A percentile compares a stretch with the other conserved stretches of the same genome.
phyloP scores from a whole-genome alignment of 1,284 basidiomycete genomes.

The Takashimella koratensis region DNA sequence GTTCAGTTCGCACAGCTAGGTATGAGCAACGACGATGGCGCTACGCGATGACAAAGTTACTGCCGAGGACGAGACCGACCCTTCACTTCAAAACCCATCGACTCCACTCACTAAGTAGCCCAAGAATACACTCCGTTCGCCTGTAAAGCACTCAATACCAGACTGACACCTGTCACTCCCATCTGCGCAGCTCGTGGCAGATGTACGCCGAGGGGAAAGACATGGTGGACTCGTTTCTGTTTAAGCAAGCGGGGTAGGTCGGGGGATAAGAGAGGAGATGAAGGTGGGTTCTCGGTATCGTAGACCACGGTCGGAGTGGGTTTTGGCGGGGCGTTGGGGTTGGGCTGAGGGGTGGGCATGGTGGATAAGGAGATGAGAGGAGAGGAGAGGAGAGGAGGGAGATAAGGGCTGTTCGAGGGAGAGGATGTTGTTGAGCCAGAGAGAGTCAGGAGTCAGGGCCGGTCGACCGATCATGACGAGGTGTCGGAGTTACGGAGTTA shows the following conservation, averaged over 20 bases:
- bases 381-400: too few species aligned
- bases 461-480: too few species aligned
- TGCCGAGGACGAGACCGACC: too few species aligned
- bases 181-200: slow-evolving; percentile 24
- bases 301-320: neutral
- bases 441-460: neutral
- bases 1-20: too few species aligned
- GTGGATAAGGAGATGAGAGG: too few species aligned
- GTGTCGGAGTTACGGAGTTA: neutral
- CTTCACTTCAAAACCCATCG: neutral
- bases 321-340: neutral
- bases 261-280: neutral
- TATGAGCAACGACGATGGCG: too few species aligned
- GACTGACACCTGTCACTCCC: slow-evolving; percentile 36
- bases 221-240: neutral
- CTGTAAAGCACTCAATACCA: slow-evolving; percentile 37
- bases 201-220: neutral
- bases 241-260: neutral
- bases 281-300: neutral
- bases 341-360: too few species aligned
- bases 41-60: too few species aligned
- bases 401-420: neutral
- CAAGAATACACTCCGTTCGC: slow-evolving; percentile 51
- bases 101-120: slow-evolving; percentile 42
- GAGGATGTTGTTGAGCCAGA: neutral